These are phyloP conservation scores for Arthrobotrys sphaeroides DNA, from an alignment of 2,329 filamentous ascomycete species.

Conservation along the genomic window DNA sequence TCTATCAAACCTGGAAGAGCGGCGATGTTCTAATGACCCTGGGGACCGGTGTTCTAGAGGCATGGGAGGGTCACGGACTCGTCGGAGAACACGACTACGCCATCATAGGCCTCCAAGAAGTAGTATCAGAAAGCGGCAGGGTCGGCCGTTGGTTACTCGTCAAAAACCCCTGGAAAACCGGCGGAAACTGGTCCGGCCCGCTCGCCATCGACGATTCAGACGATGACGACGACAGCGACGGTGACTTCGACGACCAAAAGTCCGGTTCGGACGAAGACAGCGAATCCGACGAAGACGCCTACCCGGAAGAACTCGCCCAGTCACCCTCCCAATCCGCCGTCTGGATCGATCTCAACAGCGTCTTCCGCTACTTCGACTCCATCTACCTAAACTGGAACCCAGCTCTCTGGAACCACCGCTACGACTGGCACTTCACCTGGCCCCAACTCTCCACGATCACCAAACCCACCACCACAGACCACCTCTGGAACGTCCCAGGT, in stretches of 20 bases:
- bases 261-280: conserved; percentile 29
- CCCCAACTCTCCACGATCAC: conserved; percentile 66
- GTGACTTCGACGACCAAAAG: conserved; percentile 26
- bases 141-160: conserved; percentile 75
- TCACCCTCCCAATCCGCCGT: conserved; percentile 75
- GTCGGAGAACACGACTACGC: conserved; percentile 94
- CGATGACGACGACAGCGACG: conserved; percentile 43
- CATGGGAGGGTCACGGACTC: conserved; percentile 82
- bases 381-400: conserved; percentile 99
- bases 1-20: conserved; percentile 76
- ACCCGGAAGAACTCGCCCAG: conserved; percentile 58
- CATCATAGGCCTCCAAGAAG: conserved; percentile 78
- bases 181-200: conserved; percentile 74
- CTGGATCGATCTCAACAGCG: conserved; percentile 89
- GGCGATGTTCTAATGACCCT: conserved; percentile 88
- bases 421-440: conserved; percentile 93
- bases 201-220: conserved; percentile 51
- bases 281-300: conserved; percentile 55
- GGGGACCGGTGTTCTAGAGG: conserved; percentile 84
- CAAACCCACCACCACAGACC: conserved; percentile 61
- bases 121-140: conserved; percentile 63
- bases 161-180: conserved; percentile 96
- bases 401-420: conserved; percentile 77
- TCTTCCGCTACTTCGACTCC: conserved; percentile 91
- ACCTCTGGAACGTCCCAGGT: conserved; percentile 59